Evolutionary conservation across 192 early-diverging fungal genomes (phyloP).

Genomic region (Podila epigama): DNA sequence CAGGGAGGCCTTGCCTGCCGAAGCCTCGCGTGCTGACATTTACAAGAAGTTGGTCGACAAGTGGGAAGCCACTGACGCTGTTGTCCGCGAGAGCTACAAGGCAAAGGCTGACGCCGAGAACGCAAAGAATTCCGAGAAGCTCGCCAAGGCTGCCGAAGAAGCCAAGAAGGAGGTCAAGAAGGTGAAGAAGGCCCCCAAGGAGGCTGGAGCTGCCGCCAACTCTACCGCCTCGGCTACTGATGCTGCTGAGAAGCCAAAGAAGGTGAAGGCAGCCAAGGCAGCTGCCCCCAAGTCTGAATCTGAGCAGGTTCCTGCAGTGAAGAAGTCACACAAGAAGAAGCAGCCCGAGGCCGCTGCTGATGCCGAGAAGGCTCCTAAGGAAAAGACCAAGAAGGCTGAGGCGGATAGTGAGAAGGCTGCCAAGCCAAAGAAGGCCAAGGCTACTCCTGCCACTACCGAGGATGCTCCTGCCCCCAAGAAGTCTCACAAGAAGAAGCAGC

Average conservation of each 20-base stretch:
- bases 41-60: conserved; percentile 45
- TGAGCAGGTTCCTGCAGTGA: neutral
- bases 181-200: conserved; percentile 38
- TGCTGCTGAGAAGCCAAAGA: conserved; percentile 19
- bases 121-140: conserved; percentile 12
- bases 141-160: conserved; percentile 11
- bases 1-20: conserved; percentile 23
- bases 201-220: neutral
- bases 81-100: neutral
- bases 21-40: conserved; percentile 38
- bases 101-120: conserved; percentile 5
- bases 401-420: conserved; percentile 3
- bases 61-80: conserved; percentile 14
- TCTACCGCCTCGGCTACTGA: neutral
- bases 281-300: neutral
- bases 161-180: conserved; percentile 27
- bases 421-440: conserved; percentile 9
- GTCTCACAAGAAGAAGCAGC: neutral
- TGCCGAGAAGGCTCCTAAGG: conserved; percentile 10
- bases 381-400: conserved; percentile 1
- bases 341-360: conserved; percentile 15
- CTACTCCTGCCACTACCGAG: neutral
- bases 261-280: conserved; percentile 15
- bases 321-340: neutral
- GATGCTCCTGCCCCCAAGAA: neutral